Percentiles rank a stretch among this genome's conserved stretches.
Conservation (phyloP, 1,284 basidiomycete genomes). For the Golubevia sp. region DNA sequence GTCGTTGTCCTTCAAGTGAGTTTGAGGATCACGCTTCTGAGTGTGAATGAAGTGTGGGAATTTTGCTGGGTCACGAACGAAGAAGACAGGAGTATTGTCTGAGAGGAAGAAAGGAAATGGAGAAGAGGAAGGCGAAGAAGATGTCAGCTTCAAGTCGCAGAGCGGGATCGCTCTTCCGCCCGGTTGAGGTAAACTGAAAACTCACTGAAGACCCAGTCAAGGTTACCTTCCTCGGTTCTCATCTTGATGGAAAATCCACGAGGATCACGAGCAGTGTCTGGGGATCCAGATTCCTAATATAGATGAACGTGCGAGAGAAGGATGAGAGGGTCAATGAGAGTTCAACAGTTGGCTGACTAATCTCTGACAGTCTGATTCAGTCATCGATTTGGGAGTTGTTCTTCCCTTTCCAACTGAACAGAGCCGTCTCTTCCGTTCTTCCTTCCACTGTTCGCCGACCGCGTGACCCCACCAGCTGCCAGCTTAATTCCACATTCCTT, state of each 20-base stretch:
- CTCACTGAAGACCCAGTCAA: constrained; percentile 73
- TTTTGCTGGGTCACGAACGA: constrained; percentile 64
- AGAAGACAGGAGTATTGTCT: constrained; percentile 54
- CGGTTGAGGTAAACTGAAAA: no score
- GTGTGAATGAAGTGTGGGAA: constrained; percentile 88
- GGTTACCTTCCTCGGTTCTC: constrained; percentile 83
- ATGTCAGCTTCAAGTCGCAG: no score
- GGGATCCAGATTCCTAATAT: constrained; percentile 79
- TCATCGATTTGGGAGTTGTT: no score
- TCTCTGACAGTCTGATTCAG: no score
- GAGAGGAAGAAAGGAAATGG: not conserved
- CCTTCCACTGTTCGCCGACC: no score
- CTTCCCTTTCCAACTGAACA: no score
- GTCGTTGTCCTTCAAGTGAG: constrained; percentile 80
- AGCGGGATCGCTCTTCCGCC: no score
- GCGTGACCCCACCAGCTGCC: not conserved
- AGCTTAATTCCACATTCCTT: not conserved
- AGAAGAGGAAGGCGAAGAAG: not conserved
- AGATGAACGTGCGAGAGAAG: no score
- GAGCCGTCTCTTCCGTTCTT: no score
- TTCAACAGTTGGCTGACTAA: no score
- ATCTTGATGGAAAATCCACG: constrained; percentile 92
- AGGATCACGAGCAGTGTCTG: constrained; percentile 88
- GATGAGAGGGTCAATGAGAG: no score
- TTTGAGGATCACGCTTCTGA: constrained; percentile 88